Conservation (phyloP, 768 basidiomycete species). For the Russula compacta region DNA sequence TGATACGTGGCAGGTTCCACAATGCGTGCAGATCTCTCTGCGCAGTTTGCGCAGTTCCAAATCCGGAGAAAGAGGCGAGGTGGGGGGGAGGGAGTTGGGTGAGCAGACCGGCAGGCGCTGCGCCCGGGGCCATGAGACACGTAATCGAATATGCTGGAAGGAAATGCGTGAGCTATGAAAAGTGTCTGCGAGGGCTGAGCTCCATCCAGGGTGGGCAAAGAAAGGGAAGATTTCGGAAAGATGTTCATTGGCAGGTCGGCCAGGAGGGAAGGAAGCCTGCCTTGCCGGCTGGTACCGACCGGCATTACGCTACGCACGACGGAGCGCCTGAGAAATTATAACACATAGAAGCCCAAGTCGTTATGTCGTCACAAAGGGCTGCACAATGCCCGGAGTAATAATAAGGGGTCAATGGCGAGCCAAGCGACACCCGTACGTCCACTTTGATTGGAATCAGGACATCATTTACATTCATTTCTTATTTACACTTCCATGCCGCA, state of each 20-base stretch:
- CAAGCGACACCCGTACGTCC: not conserved
- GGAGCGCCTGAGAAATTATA: constrained; percentile 7
- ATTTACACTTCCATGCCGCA: constrained; percentile 1
- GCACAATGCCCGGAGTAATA: not conserved
- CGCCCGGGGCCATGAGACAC: not conserved
- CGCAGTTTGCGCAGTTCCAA: not conserved
- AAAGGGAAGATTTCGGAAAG: not conserved
- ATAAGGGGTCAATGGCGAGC: not conserved
- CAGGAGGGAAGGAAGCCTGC: not conserved
- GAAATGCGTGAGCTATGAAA: too few species aligned
- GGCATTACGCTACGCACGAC: not conserved
- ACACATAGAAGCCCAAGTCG: not conserved
- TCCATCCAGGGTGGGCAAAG: not conserved
- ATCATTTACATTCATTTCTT: not conserved
- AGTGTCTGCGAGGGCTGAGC: not conserved
- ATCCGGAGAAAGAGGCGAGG: not conserved
- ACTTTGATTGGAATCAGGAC: not conserved
- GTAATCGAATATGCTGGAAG: not conserved
- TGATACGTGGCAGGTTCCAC: not conserved
- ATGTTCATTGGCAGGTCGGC: not conserved
- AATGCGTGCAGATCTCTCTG: not conserved
- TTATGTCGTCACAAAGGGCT: not conserved
- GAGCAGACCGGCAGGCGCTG: too few species aligned
- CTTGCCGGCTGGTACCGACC: not conserved
- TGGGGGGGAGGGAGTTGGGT: not conserved